A percentile compares a stretch with the other conserved stretches of the same genome.
phyloP scores from a whole-genome alignment of 768 basidiomycete genomes.

The Tricholomella constricta region DNA sequence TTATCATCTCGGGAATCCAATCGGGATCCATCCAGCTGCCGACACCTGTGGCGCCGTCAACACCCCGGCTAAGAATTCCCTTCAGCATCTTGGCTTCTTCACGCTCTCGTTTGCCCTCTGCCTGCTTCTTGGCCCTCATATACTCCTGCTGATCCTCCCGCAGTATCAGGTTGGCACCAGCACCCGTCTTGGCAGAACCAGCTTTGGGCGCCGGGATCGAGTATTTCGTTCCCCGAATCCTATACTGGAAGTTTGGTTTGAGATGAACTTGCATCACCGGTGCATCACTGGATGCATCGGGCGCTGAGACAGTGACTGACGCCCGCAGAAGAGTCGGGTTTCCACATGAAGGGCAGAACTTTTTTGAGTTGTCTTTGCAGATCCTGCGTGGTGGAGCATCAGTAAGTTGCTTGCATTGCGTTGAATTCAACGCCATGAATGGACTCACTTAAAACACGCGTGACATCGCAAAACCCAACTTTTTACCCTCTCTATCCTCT shows the following conservation, averaged over 20 bases:
- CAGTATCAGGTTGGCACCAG: constrained; percentile 82
- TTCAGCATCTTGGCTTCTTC: constrained; percentile 79
- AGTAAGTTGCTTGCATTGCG: constrained; percentile 2
- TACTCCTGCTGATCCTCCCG: constrained; percentile 94
- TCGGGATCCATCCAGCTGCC: constrained; percentile 96
- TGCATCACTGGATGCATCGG: constrained; percentile 57
- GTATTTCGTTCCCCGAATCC: constrained; percentile 87
- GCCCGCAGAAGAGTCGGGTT: constrained; percentile 88
- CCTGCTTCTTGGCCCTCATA: constrained; percentile 76
- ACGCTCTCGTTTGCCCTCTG: constrained; percentile 70
- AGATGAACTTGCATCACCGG: constrained; percentile 87
- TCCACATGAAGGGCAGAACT: constrained; percentile 98
- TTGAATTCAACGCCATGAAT: background rate
- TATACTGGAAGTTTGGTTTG: constrained; percentile 95
- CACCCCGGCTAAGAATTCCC: constrained; percentile 52
- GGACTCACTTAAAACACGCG: constrained; percentile 95
- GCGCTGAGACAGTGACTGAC: constrained; percentile 82
- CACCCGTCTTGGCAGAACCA: constrained; percentile 82
- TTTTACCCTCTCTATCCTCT: constrained; percentile 86
- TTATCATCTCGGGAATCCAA: constrained; percentile 84
- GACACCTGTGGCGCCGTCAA: constrained; percentile 50
- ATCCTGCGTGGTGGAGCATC: constrained; percentile 51
- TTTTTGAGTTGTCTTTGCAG: constrained; percentile 92
- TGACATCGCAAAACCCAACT: constrained; percentile 97
- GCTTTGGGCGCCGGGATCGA: constrained; percentile 90